Percentiles rank a stretch among this genome's conserved stretches.
Conservation (phyloP, 352 stramenopile species). For the Vaucheria bursata region DNA sequence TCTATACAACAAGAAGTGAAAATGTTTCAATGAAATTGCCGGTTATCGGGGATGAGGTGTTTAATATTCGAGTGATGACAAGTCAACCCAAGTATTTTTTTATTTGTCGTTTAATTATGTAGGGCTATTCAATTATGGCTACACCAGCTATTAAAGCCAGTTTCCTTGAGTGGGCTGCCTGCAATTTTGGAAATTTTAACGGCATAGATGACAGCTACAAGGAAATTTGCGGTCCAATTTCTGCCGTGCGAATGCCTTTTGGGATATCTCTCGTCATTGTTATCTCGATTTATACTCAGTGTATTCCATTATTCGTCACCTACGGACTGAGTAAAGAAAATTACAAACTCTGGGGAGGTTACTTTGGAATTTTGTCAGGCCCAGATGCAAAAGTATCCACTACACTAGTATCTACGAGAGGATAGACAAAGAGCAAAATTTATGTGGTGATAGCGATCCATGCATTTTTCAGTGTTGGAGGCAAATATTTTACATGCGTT, state of each 20-base stretch:
- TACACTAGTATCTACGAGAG: too few relatives aligned
- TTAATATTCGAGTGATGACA: neutral
- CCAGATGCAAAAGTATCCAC: too few relatives aligned
- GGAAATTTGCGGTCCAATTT: neutral
- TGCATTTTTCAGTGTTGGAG: too few relatives aligned
- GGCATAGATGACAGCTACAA: neutral
- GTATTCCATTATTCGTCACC: neutral
- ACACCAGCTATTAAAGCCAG: neutral
- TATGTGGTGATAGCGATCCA: too few relatives aligned
- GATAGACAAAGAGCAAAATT: too few relatives aligned
- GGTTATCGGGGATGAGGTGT: neutral
- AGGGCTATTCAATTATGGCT: neutral
- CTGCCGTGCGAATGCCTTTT: neutral
- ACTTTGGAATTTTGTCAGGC: too few relatives aligned
- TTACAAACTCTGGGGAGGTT: neutral
- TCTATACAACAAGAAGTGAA: neutral
- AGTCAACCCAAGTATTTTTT: neutral
- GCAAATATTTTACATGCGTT: too few relatives aligned
- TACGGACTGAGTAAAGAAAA: neutral
- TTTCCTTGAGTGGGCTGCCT: neutral
- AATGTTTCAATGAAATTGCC: neutral
- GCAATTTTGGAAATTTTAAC: neutral
- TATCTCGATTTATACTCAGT: neutral
- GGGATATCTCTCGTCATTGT: neutral
- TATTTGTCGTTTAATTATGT: neutral